Base-by-base conservation (phyloP, 371 early-diverging fungal species). In the Mortierella sp. region DNA sequence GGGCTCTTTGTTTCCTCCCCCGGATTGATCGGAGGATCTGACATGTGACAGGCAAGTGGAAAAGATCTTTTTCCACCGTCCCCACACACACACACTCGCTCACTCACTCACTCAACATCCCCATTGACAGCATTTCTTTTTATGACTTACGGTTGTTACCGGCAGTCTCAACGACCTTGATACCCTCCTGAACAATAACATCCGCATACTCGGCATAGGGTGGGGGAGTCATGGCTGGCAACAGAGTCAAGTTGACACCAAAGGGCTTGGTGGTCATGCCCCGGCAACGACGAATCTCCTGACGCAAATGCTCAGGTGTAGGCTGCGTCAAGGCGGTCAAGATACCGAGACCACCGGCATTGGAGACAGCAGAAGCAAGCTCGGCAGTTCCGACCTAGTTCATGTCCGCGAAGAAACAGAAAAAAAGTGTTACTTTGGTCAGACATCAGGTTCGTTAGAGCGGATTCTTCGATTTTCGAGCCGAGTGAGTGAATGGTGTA, bases 81-180 rank as follows among this genome's bases (percentile, higher is more conserved):
- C n/a, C n/a, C n/a, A n/a, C n/a, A n/a, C n/a, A n/a, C n/a, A n/a
- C n/a, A n/a, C n/a, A n/a, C n/a, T n/a, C n/a, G n/a, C n/a, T n/a
- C n/a, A n/a, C n/a, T n/a, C n/a, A n/a, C n/a, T n/a, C n/a, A n/a
- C 37, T 37, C 37, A 9, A 37, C 9, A 37, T 37, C 9, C n/a
- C n/a, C 9, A 37, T 37, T 37, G 37, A 5, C 37, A 3, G 9
- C 37, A 37, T 5, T 3, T 5, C 5, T 37, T 9, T 37, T 37
- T 37, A 5, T 0, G 5, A 86, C 86, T 75, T 87, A 86, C 88
- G 88, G 62, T 87, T 89, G 80, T 87, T 89, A 26, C 89, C 89
- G 28, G 90, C 89, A 44, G 88, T 87, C 82, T 92, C 94, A 52
- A 94, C 94, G n/a, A 93, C 89, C 83, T 91, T 92, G 84, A 94